Evolutionary conservation across 2,329 filamentous ascomycete genomes (phyloP), one percentile per base, ranked within the genome.

Genomic region (Aspergillus felis): DNA sequence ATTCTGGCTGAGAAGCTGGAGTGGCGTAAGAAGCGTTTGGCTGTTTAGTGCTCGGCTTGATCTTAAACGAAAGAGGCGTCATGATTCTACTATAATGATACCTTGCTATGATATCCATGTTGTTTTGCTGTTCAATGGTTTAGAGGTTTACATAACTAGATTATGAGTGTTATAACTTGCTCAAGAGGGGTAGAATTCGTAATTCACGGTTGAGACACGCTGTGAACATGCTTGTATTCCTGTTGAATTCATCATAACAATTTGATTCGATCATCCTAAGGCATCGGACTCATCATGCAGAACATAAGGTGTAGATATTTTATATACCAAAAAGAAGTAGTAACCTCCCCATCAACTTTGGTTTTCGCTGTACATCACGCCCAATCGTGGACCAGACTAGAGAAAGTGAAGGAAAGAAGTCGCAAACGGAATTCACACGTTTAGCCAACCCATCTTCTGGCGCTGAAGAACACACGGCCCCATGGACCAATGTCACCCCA

Each of bases 401-500:
- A 17, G 6, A 14, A 25, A 24, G 7, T 12, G 5, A 24, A 47
- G 4, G 17, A 27, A 47, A 25, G 24, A 8, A 47, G 12, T 12
- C 14, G 32, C 32, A 38, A 38, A 7, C 4, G 5, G 2, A 17
- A 38, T 17, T 5, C 5, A 17, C 22, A 47, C 12, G 1, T 51
- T 56, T 71, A 87, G 55, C 90, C 90, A 67, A 95, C 89, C 92
- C 92, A 96, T 73, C 87, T 84, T 72, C 92, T 87, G 5, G 90
- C 92, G 71, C 90, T 96, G 78, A 86, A 87, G 79, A 96, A 96
- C 78, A 96, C 82, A 69, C 90, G 83, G 61, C 88, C 81, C 92
- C 92, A 96, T 22, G 92, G 91, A 1, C 91, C 90, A 71, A 88
- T 88, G 64, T 92, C 88, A 28, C 89, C 90, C 89, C 89, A 92